phyloP scores from a whole-genome alignment of 2,329 filamentous ascomycete genomes.

The Cladosporium phlei region DNA sequence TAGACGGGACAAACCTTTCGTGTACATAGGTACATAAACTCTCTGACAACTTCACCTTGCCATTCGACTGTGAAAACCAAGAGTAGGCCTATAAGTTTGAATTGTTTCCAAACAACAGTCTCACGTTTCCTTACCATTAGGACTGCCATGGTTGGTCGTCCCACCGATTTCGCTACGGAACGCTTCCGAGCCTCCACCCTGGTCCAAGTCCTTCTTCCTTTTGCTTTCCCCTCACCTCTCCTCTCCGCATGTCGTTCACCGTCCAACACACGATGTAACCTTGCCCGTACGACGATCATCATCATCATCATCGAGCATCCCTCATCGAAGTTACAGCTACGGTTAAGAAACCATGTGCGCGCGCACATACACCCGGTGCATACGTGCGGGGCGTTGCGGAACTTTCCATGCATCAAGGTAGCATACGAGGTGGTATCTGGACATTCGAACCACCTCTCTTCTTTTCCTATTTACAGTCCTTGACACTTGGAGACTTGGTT shows the following conservation, averaged over 20 bases:
- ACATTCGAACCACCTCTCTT: background rate
- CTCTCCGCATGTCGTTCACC: background rate
- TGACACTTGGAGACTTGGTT: conserved; percentile 6
- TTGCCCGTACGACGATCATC: background rate
- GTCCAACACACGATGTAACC: conserved; percentile 8
- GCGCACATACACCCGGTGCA: too few species aligned
- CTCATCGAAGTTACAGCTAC: too few species aligned
- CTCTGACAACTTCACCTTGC: too few species aligned
- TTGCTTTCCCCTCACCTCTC: background rate
- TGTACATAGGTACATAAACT: too few species aligned
- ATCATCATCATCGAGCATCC: conserved; percentile 1
- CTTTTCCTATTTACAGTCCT: background rate
- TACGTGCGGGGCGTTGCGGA: too few species aligned
- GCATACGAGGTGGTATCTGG: too few species aligned
- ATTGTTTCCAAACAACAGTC: background rate
- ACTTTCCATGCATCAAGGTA: too few species aligned
- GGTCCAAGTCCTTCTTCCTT: conserved; percentile 1
- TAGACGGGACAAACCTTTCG: too few species aligned
- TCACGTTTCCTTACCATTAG: background rate
- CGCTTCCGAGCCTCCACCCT: background rate
- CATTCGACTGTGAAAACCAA: too few species aligned
- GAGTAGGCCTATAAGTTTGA: too few species aligned
- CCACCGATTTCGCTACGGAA: conserved; percentile 1
- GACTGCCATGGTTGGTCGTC: background rate
- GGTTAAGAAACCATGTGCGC: too few species aligned